Evolutionary conservation across 2,329 filamentous ascomycete genomes (phyloP).

Genomic region (Juglanconis sp.): DNA sequence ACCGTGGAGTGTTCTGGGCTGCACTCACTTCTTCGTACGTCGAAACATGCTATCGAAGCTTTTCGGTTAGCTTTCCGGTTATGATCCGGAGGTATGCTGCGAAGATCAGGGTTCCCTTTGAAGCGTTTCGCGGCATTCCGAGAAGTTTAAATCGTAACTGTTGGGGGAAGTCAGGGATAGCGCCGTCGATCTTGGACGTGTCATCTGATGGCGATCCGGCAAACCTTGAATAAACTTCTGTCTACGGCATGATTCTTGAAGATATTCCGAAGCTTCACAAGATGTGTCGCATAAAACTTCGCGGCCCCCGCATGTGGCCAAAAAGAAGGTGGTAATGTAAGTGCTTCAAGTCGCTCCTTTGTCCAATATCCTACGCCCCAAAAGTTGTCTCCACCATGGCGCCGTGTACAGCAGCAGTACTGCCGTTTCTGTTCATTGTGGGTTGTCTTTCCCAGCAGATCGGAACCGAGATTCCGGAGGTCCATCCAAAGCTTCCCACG

Average conservation of each 20-base stretch:
- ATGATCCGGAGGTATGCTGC: neutral
- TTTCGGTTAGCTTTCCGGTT: neutral
- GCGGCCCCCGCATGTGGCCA: neutral
- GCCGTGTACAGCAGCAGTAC: neutral
- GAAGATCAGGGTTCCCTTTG: neutral
- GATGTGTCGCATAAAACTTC: neutral
- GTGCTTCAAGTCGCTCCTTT: no score
- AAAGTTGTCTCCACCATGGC: neutral
- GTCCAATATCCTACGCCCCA: neutral
- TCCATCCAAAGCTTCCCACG: conserved; percentile 24
- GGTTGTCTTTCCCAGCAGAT: conserved; percentile 21
- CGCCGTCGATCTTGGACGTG: neutral
- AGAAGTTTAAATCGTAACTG: neutral
- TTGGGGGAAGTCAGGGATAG: neutral
- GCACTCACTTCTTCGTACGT: neutral
- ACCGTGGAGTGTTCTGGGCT: neutral
- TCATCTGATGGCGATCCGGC: neutral
- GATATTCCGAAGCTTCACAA: neutral
- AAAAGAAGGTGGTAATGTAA: no score
- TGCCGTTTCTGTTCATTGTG: neutral
- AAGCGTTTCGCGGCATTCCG: neutral
- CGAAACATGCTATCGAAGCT: neutral
- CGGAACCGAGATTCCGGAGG: conserved; percentile 23
- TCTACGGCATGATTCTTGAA: neutral
- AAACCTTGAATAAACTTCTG: neutral